Percentiles rank a stretch among this genome's conserved stretches.
Conservation (phyloP, 306 rosid species). For the Acacia crassicarpa region DNA sequence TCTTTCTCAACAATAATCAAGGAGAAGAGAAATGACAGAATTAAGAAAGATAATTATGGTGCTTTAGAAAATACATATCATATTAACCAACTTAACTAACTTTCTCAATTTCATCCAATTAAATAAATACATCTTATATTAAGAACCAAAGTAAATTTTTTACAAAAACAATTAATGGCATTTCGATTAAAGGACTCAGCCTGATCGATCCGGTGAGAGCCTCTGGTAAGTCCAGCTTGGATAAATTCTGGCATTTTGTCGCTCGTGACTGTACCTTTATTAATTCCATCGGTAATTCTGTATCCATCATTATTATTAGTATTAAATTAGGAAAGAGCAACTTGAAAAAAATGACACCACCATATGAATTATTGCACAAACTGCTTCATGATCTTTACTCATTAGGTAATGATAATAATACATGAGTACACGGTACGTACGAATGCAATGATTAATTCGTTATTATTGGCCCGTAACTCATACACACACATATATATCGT, state of each 20-base stretch:
- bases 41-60: too few species aligned
- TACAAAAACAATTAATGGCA: not conserved
- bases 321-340: not conserved
- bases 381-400: not conserved
- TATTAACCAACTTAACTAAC: too few species aligned
- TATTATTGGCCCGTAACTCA: not conserved
- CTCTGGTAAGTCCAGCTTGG: not conserved
- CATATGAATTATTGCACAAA: not conserved
- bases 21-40: fast-evolving
- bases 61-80: too few species aligned
- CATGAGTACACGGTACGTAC: not conserved
- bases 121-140: too few species aligned
- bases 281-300: not conserved
- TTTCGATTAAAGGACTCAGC: not conserved
- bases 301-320: not conserved
- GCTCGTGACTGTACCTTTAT: not conserved
- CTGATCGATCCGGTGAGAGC: not conserved
- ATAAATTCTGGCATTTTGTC: not conserved
- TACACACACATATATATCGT: not conserved
- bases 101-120: too few species aligned
- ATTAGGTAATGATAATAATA: not conserved
- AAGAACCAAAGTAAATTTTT: too few species aligned
- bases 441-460: not conserved
- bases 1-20: too few species aligned
- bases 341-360: not conserved